These are phyloP conservation scores for Begonia masoniana DNA, from an alignment of 306 rosid genomes.

Conservation along the genomic window DNA sequence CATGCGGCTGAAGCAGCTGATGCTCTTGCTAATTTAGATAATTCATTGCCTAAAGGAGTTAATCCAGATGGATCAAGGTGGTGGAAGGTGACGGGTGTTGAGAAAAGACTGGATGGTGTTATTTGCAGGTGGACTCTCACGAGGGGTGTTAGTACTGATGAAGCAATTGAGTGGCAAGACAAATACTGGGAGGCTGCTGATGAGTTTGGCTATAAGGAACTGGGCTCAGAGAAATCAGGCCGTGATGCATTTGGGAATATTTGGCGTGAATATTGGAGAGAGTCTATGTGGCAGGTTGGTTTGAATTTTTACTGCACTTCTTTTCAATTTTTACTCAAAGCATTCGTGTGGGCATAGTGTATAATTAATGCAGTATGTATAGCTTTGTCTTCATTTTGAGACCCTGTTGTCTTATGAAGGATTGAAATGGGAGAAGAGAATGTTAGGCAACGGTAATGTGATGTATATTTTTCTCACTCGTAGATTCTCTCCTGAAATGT, in stretches of 20 bases:
- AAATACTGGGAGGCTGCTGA: slow-evolving; percentile 94
- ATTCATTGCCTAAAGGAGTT: slow-evolving; percentile 35
- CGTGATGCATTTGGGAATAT: slow-evolving; percentile 78
- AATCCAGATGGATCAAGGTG: slow-evolving; percentile 57
- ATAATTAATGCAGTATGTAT: too few relatives aligned
- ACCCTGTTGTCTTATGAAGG: too few relatives aligned
- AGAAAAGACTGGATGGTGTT: slow-evolving; percentile 78
- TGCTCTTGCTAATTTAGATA: slow-evolving; percentile 40
- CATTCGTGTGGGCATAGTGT: too few relatives aligned
- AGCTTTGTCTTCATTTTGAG: too few relatives aligned
- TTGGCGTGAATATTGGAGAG: slow-evolving; percentile 94
- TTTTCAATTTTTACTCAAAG: neutral
- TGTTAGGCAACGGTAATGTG: too few relatives aligned
- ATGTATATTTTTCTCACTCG: too few relatives aligned
- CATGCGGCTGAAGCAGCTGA: slow-evolving; percentile 61
- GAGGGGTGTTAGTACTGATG: slow-evolving; percentile 78
- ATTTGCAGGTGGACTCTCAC: slow-evolving; percentile 78
- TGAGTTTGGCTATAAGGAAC: slow-evolving; percentile 86
- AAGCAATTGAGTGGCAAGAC: slow-evolving; percentile 74
- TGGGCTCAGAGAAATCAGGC: slow-evolving; percentile 95
- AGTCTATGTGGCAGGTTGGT: slow-evolving; percentile 71
- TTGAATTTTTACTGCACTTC: slow-evolving; percentile 4
- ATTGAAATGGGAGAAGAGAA: too few relatives aligned
- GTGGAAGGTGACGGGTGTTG: slow-evolving; percentile 89
- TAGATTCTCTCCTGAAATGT: too few relatives aligned